Percentiles rank a stretch among this genome's conserved stretches.
Conservation (phyloP, 176 grass and related monocot genomes). For the Alloteropsis semialata region DNA sequence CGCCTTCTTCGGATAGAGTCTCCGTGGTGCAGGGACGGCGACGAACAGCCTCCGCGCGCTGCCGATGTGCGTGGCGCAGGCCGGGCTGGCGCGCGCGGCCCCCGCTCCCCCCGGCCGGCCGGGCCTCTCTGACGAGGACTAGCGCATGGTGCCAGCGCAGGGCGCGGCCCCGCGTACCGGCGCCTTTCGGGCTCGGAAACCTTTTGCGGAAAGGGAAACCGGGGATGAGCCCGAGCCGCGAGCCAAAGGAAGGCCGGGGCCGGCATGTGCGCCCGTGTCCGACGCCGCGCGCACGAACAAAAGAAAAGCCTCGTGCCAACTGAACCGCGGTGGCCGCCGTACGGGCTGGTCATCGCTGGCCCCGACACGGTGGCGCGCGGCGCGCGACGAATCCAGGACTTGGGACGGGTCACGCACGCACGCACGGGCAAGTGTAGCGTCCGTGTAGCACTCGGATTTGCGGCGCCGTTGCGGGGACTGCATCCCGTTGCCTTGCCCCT, state of each 20-base stretch:
- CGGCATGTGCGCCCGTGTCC: background rate
- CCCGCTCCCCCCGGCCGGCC: background rate
- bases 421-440: background rate
- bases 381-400: background rate
- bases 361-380: background rate
- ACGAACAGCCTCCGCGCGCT: background rate
- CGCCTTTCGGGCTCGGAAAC: background rate
- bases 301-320: background rate
- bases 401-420: background rate
- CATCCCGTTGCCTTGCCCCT: background rate
- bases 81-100: background rate
- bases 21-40: background rate
- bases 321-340: background rate
- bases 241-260: background rate
- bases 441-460: background rate
- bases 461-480: background rate
- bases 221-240: background rate
- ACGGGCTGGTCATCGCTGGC: background rate
- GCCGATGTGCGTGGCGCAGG: background rate
- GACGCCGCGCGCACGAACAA: background rate
- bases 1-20: background rate
- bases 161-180: conserved; percentile 2
- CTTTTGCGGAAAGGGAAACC: background rate
- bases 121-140: background rate
- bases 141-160: conserved; percentile 10